These are phyloP conservation scores for Vaccinium corymbosum DNA, from an alignment of 148 eudicot species.

Conservation along the genomic window DNA sequence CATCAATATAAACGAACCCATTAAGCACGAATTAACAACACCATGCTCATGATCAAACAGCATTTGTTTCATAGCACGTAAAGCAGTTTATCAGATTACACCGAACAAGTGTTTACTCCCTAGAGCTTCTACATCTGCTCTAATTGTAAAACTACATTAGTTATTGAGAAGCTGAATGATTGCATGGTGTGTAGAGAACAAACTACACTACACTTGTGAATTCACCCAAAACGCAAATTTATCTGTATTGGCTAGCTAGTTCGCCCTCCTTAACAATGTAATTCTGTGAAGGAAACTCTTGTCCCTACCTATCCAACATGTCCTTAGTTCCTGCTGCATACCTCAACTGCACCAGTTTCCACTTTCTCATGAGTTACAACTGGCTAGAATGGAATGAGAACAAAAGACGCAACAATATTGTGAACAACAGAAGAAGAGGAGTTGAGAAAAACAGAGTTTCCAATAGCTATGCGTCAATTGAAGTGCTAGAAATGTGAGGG, in stretches of 20 bases:
- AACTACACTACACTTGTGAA: too few species aligned
- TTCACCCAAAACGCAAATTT: neutral
- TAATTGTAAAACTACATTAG: too few species aligned
- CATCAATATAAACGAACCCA: too few species aligned
- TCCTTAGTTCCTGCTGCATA: constrained; percentile 93
- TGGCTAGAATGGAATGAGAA: neutral
- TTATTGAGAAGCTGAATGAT: too few species aligned
- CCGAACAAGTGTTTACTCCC: too few species aligned
- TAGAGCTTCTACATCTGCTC: too few species aligned
- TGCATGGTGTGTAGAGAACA: too few species aligned
- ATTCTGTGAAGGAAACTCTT: constrained; percentile 75
- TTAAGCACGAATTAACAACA: too few species aligned
- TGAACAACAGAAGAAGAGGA: neutral
- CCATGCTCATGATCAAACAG: too few species aligned
- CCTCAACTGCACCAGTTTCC: constrained; percentile 57
- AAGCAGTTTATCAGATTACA: too few species aligned
- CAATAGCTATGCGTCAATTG: constrained; percentile 87
- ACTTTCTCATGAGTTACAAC: neutral
- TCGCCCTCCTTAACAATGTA: constrained; percentile 95
- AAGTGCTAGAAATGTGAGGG: constrained; percentile 71
- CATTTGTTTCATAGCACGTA: too few species aligned
- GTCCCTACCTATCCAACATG: constrained; percentile 89
- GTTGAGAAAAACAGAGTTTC: neutral
- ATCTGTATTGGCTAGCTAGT: constrained; percentile 85
- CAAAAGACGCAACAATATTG: neutral